A percentile compares a stretch with the other conserved stretches of the same genome.
Evolutionary conservation across 129 eudicot genomes (phyloP).

Genomic region (Flaveria sonorensis): DNA sequence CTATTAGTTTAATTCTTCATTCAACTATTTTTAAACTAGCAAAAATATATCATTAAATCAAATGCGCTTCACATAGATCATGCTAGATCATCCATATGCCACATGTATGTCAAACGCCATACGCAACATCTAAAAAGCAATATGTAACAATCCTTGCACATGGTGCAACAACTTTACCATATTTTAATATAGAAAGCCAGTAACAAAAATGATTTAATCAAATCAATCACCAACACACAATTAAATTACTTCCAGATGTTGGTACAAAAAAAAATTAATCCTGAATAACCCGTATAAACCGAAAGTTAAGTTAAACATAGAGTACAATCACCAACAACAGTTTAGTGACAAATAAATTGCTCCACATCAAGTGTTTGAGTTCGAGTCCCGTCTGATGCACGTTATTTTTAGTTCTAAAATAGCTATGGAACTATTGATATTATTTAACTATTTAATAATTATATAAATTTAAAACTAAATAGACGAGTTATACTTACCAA

Average conservation of each 20-base stretch:
- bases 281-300: too few relatives aligned
- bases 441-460: constrained; percentile 14
- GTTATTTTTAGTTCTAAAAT: too few relatives aligned
- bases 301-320: too few relatives aligned
- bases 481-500: constrained; percentile 16
- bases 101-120: not conserved
- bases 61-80: too few relatives aligned
- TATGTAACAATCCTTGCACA: constrained; percentile 14
- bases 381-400: too few relatives aligned
- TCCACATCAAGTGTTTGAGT: too few relatives aligned
- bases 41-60: too few relatives aligned
- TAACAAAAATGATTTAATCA: constrained; percentile 1
- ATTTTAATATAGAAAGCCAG: constrained; percentile 30
- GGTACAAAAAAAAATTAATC: too few relatives aligned
- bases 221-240: constrained; percentile 33
- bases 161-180: constrained; percentile 9
- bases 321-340: too few relatives aligned
- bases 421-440: not conserved
- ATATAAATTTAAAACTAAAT: constrained; percentile 11
- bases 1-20: too few relatives aligned
- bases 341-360: too few relatives aligned
- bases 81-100: not conserved
- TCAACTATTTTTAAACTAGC: too few relatives aligned
- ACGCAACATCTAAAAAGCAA: constrained; percentile 8
- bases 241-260: not conserved